Evolutionary conservation across 2,329 filamentous ascomycete genomes (phyloP), one percentile per base, ranked within the genome.

Genomic region (Verticillium longisporum): DNA sequence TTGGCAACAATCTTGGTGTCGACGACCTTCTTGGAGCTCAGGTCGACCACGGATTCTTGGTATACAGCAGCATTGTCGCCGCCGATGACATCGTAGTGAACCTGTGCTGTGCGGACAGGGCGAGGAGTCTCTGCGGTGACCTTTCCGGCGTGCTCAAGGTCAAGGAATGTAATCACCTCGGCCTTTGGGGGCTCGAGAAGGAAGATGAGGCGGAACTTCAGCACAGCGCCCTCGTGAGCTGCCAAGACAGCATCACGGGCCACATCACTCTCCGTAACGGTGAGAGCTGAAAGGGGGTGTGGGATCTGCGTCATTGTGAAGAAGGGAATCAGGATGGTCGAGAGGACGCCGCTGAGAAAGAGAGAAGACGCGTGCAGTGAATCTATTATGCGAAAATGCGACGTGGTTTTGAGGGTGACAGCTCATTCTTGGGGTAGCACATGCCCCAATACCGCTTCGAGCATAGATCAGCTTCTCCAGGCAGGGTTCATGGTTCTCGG

Each of bases 131-230:
- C 41, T 1, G 61, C 26, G n/a, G 60, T 69, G 26, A 74, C 58
- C 4, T 68, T 60, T 0, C 69, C 70, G 3, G 68, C 68, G 61
- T 78, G 76, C 61, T 81, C 78, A 3, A 63, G 65, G 11, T 78
- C 74, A 0, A 83, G 70, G 57, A 74, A 82, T 1, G 61, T 62
- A 10, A 77, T 59, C 68, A 81, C 72, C 21, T 74, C 71, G 9
- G 68, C 63, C 66, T 82, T 83, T 1, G 72, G 70, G 0, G 79
- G 80, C 62, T 83, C 79, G 32, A 67, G 68, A 6, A 83, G 72
- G 0, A 76, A 78, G 62, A 82, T 77, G 53, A 77, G 74, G 6
- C 78, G 73, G 65, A 81, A 83, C 58, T 73, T 69, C 4, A 71
- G 61, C 1, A 65, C 71, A 0, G 70, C 62, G 2, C 67, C 70